Base-by-base conservation (phyloP, 345 rosid genomes). In the Gossypium herbaceum region DNA sequence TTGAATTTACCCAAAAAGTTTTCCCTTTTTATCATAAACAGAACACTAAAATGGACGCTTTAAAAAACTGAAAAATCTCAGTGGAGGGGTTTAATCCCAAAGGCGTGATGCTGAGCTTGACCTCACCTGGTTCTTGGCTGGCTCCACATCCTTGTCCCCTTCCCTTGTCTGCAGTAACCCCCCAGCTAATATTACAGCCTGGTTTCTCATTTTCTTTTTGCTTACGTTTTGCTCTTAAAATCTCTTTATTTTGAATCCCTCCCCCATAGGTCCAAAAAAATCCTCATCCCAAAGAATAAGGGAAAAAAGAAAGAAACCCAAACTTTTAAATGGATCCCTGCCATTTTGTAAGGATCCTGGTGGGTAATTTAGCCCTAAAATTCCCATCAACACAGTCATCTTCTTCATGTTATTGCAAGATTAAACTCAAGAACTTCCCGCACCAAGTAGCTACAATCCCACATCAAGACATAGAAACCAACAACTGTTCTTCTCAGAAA, bases 271-370 rank as follows among this genome's bases (percentile, higher is more conserved):
- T 12, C 73, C 41, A 34, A 34, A 34, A 34, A 74, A 63, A 12
- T 4, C n/a, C 43, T 12, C 70, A 25, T 19, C 68, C 2, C 60
- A 2, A 17, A 44, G 71, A 4, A 20, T 29, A 22, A 12, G 34
- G 45, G 3, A 3, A 3, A 29, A 1, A 2, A 29, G 4, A 2
- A 39, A 44, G 9, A 45, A 12, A 7, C 15, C 9, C 3, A 19
- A 48, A 29, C 17, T 19, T 61, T 48, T 0, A 58, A 64, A 94
- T 95, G 99, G 98, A 95, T 91, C 99, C 99, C 78, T 95, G 99
- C 85, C 87, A 94, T 4, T 93, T 91, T 79, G 87, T 87, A 44
- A 88, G 99, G 85, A 78, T 95, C 77, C 87, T 93, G 3, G 85
- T 91, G 61, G 97, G 98, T 0, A 90, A 90, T 80, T 84, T 95